Evolutionary conservation across 1,139 yeast genomes (phyloP), one percentile per base, ranked within the genome.

Genomic region (Pichia sp.): DNA sequence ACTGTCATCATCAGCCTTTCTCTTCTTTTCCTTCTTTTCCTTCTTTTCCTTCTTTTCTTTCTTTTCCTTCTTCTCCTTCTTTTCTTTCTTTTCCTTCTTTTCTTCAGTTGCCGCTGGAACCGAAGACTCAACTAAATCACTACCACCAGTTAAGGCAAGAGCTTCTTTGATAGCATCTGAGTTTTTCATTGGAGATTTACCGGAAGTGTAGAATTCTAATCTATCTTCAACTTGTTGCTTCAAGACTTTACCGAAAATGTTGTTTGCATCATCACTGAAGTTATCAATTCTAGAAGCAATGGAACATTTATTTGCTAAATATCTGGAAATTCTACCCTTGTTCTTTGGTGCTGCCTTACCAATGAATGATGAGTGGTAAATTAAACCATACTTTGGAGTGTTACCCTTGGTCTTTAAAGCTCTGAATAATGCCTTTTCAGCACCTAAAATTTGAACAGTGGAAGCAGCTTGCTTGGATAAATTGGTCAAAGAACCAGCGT

Each of bases 401-500:
- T 92, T 90, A 65, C 95, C 96, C 73, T 92, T 92, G 56, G 98
- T 92, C 76, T 92, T 92, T 65, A 92, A 79, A 55, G 98, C 98
- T 73, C 98, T 84, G 79, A 92, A 92, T 55, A 92, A 76, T 43
- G 98, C 98, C 79, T 92, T 92, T 72, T 92, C 98, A 57, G 98
- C 98, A 70, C 98, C 98, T 61, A 92, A 77, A 57, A 92, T 92
- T 75, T 92, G 98, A 48, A 92, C 94, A 51, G 99, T 92, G 27
- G 98, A 92, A 47, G 98, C 98, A 57, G 98, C 97, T 67, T 94
- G 96, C 69, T 92, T 92, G 51, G 97, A 90, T 64, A 92, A 75
- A 68, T 87, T 87, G 55, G 97, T 88, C 65, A 92, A 77, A 55
- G 97, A 90, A 67, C 98, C 98, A 49, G 98, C 95, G 64, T 92